Base-by-base conservation (phyloP, 805 yeast genomes). In the Teunomyces funiuensis region DNA sequence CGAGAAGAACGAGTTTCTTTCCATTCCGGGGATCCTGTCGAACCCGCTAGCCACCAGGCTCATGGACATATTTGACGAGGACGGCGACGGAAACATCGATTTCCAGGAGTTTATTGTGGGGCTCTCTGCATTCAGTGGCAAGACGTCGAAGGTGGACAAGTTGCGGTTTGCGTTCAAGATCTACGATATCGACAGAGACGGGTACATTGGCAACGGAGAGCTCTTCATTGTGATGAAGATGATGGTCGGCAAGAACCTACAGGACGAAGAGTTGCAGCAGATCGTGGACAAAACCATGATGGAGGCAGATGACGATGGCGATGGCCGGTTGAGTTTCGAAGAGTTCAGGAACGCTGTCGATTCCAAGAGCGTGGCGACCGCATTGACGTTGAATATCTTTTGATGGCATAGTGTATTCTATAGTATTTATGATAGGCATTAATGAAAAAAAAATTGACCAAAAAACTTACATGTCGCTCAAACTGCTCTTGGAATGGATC, bases 181-280 rank as follows among this genome's bases (percentile, higher is more conserved):
- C 14, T 93, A 93, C 58, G 99, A 93, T 59, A 88, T 93, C 48
- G 99, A 93, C 63, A 76, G 88, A 42, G 99, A 93, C 60, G 99
- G 99, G 0, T 89, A 58, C 59, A 88, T 93, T 27, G 90, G 97
- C 2, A 91, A 91, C 58, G 99, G 99, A 17, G 99, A 93, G 65
- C 64, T 93, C 42, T 93, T 84, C 55, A 74, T 91, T 29, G 98
- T 93, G 29, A 71, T 93, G 67, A 87, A 93, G 64, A 86, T 88
- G 79, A 93, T 93, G 99, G 99, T 95, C 19, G 99, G 98, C 1
- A 83, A 81, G 52, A 89, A 93, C 56, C 66, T 95, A 43, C 84
- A 81, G 47, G 95, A 87, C 44, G 80, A 79, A 19, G 96, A 93
- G 55, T 73, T 93, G 42, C 99, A 93, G 61, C 98, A 95, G 63